Evolutionary conservation across 2,329 filamentous ascomycete species (phyloP).

Genomic region (Stachybotrys chlorohalonatus): DNA sequence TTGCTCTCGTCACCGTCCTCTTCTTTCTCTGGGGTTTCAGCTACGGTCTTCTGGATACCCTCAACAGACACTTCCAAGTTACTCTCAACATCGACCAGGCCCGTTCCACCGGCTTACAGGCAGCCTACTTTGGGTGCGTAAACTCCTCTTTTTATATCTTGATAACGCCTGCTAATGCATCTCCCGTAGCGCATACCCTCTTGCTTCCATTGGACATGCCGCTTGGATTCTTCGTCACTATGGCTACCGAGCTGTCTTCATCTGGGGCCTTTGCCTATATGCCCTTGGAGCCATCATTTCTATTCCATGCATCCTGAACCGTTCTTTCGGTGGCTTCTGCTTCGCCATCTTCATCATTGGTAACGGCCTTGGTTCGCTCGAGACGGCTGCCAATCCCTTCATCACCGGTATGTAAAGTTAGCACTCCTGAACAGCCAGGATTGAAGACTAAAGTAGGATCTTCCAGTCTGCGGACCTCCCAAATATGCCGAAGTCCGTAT

Average conservation of each 20-base stretch:
- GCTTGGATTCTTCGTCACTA: conserved; percentile 55
- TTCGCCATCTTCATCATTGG: conserved; percentile 65
- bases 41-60: conserved; percentile 35
- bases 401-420: conserved; percentile 37
- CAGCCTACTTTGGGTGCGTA: conserved; percentile 46
- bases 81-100: conserved; percentile 33
- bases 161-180: conserved; percentile 26
- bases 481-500: conserved; percentile 65
- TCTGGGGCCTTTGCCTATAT: conserved; percentile 59
- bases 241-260: conserved; percentile 60
- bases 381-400: conserved; percentile 71
- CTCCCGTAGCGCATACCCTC: conserved; percentile 48
- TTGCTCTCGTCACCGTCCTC: conserved; percentile 42
- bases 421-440: not conserved
- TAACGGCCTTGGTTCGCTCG: conserved; percentile 62
- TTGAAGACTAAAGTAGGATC: too few relatives aligned
- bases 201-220: conserved; percentile 58
- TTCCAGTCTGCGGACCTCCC: conserved; percentile 45
- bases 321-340: conserved; percentile 67
- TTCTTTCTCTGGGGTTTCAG: conserved; percentile 40
- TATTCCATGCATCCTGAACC: conserved; percentile 46
- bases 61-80: conserved; percentile 41
- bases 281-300: conserved; percentile 50
- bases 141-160: conserved; percentile 16
- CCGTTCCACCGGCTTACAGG: conserved; percentile 36